Conservation (phyloP, 495 filamentous ascomycete species). For the Daldinia decipiens region DNA sequence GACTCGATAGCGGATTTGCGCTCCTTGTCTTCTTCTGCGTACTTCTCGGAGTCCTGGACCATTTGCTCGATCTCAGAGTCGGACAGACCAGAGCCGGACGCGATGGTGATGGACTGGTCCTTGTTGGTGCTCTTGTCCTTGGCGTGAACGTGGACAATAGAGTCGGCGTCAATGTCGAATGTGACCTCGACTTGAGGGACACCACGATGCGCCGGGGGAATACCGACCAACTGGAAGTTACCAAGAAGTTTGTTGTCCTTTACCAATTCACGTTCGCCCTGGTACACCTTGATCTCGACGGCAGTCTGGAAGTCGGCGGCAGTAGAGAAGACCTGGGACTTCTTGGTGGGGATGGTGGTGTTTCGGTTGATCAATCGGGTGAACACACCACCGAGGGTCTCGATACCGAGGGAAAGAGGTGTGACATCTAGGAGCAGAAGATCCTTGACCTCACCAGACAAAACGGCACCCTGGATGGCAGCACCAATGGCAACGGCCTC, state of each 20-base stretch:
- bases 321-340: slow-evolving; percentile 98
- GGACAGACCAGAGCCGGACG: slow-evolving; percentile 96
- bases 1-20: slow-evolving; percentile 94
- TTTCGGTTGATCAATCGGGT: slow-evolving; percentile 99
- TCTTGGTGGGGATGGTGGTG: slow-evolving; percentile 99
- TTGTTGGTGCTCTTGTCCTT: slow-evolving; percentile 99
- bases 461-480: slow-evolving; percentile 96
- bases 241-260: slow-evolving; percentile 98
- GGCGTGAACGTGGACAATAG: slow-evolving; percentile 97
- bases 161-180: slow-evolving; percentile 99
- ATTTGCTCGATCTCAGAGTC: slow-evolving; percentile 94
- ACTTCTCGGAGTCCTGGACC: slow-evolving; percentile 98
- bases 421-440: slow-evolving; percentile 97
- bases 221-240: slow-evolving; percentile 99
- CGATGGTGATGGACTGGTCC: slow-evolving; percentile 99
- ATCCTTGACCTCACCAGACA: slow-evolving; percentile 96
- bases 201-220: slow-evolving; percentile 96
- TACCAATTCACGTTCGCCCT: slow-evolving; percentile 99
- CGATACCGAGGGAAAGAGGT: slow-evolving; percentile 97
- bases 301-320: slow-evolving; percentile 99
- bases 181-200: slow-evolving; percentile 98
- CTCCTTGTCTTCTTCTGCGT: slow-evolving; percentile 94
- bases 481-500: slow-evolving; percentile 99
- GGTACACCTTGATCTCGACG: slow-evolving; percentile 99
- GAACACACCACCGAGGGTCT: slow-evolving; percentile 99